These are phyloP conservation scores for Candida nemodendra DNA, from an alignment of 805 yeast species.

Conservation along the genomic window DNA sequence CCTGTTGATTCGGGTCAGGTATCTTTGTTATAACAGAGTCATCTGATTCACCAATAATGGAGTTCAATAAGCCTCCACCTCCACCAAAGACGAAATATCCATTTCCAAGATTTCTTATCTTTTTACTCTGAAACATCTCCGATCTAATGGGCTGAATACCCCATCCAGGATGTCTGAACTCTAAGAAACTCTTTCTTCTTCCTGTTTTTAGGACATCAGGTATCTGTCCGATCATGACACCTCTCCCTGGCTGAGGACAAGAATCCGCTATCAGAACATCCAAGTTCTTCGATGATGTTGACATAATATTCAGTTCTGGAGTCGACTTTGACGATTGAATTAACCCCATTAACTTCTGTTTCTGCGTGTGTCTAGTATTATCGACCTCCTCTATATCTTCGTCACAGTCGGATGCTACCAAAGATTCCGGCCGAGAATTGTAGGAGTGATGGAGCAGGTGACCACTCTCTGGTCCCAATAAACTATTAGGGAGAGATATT, in stretches of 20 bases:
- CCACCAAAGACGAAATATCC: constrained; percentile 26
- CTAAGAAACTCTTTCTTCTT: background rate
- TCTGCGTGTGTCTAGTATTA: background rate
- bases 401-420: constrained; percentile 10
- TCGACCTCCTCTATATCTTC: background rate
- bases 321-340: constrained; percentile 20
- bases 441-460: background rate
- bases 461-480: background rate
- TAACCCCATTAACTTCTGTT: constrained; percentile 5
- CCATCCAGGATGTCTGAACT: constrained; percentile 10
- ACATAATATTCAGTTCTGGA: constrained; percentile 13
- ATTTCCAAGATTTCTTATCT: constrained; percentile 14
- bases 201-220: background rate
- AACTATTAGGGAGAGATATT: background rate
- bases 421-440: constrained; percentile 8
- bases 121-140: constrained; percentile 4
- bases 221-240: too few species aligned
- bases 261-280: background rate
- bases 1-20: too few species aligned
- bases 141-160: constrained; percentile 12
- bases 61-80: constrained; percentile 19
- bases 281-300: background rate
- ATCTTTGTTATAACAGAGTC: too few species aligned
- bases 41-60: constrained; percentile 10
- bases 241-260: background rate